Conservation (phyloP, 2,329 filamentous ascomycete species). For the Ophiostoma tasmaniense region DNA sequence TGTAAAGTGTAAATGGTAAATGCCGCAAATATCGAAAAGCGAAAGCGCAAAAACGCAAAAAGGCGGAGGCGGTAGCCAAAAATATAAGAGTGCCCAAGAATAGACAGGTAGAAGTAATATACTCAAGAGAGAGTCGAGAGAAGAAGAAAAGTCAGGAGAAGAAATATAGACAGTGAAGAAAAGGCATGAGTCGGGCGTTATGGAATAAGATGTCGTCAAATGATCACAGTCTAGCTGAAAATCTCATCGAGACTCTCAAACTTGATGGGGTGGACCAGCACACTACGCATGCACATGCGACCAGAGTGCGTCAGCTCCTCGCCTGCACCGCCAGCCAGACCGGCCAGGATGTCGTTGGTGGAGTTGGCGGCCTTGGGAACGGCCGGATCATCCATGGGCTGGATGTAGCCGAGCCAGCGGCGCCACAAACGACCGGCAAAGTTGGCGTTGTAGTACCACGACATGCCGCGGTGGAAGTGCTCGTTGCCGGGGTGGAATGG, state of each 20-base stretch:
- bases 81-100: neutral
- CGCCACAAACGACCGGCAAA: slow-evolving; percentile 73
- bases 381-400: slow-evolving; percentile 25
- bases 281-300: slow-evolving; percentile 69
- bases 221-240: neutral
- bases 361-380: slow-evolving; percentile 30
- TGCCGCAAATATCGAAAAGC: slow-evolving; percentile 1
- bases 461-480: slow-evolving; percentile 73
- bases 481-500: slow-evolving; percentile 63
- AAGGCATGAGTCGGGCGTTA: slow-evolving; percentile 24
- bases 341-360: slow-evolving; percentile 29
- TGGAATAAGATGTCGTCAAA: slow-evolving; percentile 24
- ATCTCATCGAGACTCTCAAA: slow-evolving; percentile 36
- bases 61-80: neutral
- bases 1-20: slow-evolving; percentile 9
- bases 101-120: neutral
- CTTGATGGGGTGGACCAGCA: slow-evolving; percentile 78
- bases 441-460: slow-evolving; percentile 75
- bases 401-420: slow-evolving; percentile 60
- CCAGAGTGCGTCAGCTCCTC: slow-evolving; percentile 47
- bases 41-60: slow-evolving; percentile 1
- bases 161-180: slow-evolving; percentile 2
- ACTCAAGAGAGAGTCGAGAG: slow-evolving; percentile 24
- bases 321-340: slow-evolving; percentile 35
- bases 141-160: neutral